Conservation (phyloP, 2,329 filamentous ascomycete species). For the Graphiopsis chlorocephala region DNA sequence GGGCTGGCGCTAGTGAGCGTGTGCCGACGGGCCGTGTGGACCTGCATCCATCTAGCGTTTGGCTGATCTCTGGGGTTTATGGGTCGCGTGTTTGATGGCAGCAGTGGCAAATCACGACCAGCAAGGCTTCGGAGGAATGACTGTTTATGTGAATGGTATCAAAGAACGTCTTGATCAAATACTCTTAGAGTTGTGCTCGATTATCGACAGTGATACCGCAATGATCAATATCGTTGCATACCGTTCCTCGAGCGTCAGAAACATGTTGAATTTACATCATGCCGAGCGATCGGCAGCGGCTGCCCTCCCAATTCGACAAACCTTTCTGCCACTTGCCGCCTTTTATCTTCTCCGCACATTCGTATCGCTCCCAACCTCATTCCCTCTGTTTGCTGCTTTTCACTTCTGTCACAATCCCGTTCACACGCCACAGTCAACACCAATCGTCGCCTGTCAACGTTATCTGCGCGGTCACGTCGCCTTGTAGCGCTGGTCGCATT, state of each 20-base stretch:
- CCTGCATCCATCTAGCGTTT: not conserved
- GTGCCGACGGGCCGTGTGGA: constrained; percentile 8
- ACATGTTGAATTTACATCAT: constrained; percentile 3
- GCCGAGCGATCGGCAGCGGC: constrained; percentile 8
- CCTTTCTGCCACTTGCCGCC: not conserved
- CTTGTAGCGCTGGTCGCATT: not conserved
- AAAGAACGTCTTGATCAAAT: not conserved
- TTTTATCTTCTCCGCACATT: not conserved
- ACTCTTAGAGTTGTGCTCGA: not conserved
- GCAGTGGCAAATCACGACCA: not conserved
- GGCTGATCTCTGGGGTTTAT: not conserved
- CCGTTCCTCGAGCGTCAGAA: not conserved
- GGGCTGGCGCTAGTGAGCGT: not conserved
- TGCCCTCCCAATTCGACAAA: constrained; percentile 7
- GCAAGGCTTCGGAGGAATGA: not conserved
- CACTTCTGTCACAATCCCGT: not conserved
- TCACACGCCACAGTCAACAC: not conserved
- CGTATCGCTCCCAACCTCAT: not conserved
- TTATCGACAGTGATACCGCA: not conserved
- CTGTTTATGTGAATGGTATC: not conserved
- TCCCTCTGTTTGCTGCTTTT: not conserved
- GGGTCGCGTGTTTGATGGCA: not conserved
- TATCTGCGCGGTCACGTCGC: not conserved
- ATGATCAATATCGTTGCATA: not conserved
- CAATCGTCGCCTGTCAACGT: too few relatives aligned